Conservation (phyloP, 176 grass and related monocot genomes). For the Aegilops umbellulata region DNA sequence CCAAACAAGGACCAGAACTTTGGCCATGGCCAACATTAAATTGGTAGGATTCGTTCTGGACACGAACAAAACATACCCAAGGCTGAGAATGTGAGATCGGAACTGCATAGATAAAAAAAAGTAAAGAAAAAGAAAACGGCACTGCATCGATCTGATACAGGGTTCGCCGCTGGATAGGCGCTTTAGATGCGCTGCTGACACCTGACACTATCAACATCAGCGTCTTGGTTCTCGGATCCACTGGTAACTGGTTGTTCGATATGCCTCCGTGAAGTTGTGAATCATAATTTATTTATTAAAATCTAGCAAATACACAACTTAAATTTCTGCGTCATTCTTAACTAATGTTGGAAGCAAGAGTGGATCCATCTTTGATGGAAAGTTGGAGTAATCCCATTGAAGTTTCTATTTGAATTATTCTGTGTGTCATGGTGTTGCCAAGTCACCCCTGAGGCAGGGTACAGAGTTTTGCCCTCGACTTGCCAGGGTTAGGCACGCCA, state of each 20-base stretch:
- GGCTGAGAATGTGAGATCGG: background rate
- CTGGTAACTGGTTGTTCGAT: conserved; percentile 1
- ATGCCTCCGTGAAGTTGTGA: background rate
- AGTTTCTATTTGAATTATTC: background rate
- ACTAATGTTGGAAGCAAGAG: conserved; percentile 10
- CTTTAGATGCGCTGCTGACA: background rate
- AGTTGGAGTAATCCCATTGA: conserved; percentile 5
- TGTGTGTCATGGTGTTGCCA: background rate
- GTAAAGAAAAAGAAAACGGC: background rate
- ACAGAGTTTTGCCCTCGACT: background rate
- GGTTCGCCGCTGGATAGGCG: background rate
- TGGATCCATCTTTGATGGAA: conserved; percentile 6
- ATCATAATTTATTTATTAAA: background rate
- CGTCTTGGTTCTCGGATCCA: background rate
- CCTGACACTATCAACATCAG: background rate
- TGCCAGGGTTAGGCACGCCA: background rate
- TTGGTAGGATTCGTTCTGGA: background rate
- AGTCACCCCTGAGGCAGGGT: background rate
- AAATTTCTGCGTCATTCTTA: background rate
- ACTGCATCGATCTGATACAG: background rate
- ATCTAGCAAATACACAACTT: background rate
- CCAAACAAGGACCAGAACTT: background rate
- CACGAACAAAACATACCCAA: background rate
- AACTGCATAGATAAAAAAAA: background rate
- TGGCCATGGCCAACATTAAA: background rate